Conservation (phyloP, 2,329 filamentous ascomycete species). For the Colletotrichum destructivum region DNA sequence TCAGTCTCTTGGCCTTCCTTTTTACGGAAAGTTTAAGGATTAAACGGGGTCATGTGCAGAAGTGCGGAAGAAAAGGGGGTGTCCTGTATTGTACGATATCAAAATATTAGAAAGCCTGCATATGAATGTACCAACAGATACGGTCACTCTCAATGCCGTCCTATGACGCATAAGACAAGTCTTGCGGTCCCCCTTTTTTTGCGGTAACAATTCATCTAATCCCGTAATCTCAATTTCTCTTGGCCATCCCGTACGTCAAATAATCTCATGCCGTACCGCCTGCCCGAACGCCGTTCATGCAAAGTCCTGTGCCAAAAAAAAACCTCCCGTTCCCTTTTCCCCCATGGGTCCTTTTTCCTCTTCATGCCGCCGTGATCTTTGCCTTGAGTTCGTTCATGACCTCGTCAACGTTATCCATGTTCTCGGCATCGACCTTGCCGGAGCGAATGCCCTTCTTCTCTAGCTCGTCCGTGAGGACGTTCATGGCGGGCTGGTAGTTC, state of each 20-base stretch:
- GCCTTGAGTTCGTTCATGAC: constrained; percentile 77
- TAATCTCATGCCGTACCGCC: constrained; percentile 25
- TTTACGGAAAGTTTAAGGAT: constrained; percentile 79
- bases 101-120: constrained; percentile 39
- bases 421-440: constrained; percentile 79
- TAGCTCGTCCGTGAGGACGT: constrained; percentile 75
- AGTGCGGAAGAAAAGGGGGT: neutral
- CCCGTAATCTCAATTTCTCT: constrained; percentile 18
- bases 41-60: constrained; percentile 43
- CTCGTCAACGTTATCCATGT: constrained; percentile 89
- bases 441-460: constrained; percentile 68
- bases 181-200: constrained; percentile 1
- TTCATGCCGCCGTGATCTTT: constrained; percentile 48
- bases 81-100: constrained; percentile 37
- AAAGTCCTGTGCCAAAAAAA: constrained; percentile 38
- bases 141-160: constrained; percentile 16
- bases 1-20: constrained; percentile 70
- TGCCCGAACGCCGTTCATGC: constrained; percentile 57
- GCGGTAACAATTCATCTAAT: constrained; percentile 19
- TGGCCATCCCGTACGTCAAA: constrained; percentile 32
- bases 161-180: neutral
- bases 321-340: neutral
- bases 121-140: constrained; percentile 42
- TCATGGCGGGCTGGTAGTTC: constrained; percentile 90
- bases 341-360: constrained; percentile 12